These are phyloP conservation scores for Sphaerulina vaccinii DNA, from an alignment of 2,329 filamentous ascomycete species.

Conservation along the genomic window DNA sequence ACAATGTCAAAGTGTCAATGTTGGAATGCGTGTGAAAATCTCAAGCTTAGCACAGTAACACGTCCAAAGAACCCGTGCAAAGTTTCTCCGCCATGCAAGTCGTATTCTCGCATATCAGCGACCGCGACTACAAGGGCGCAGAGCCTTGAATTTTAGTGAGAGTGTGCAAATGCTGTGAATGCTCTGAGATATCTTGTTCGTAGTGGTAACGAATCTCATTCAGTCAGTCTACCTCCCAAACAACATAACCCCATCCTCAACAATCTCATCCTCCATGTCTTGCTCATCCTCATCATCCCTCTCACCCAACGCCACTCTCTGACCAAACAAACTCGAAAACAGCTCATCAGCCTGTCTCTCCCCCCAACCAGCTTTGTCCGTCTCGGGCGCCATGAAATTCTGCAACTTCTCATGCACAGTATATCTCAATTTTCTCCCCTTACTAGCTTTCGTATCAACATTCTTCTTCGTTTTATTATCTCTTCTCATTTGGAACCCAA, in stretches of 20 bases:
- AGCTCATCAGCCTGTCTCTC: constrained; percentile 70
- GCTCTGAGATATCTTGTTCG: no score
- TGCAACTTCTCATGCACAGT: constrained; percentile 95
- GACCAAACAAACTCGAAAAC: constrained; percentile 52
- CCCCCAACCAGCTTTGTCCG: constrained; percentile 71
- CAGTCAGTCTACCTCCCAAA: constrained; percentile 34
- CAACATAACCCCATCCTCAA: constrained; percentile 35
- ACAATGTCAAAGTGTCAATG: no score
- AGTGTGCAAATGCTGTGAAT: no score
- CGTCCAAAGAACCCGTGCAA: no score
- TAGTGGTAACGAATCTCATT: no score
- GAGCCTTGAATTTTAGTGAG: no score
- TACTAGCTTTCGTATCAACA: constrained; percentile 91
- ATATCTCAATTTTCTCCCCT: constrained; percentile 90
- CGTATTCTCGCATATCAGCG: no score
- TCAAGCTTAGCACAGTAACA: no score
- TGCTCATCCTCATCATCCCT: constrained; percentile 37
- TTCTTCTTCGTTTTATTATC: constrained; percentile 81
- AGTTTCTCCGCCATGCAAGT: no score
- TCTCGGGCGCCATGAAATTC: constrained; percentile 95
- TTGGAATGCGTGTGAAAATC: no score
- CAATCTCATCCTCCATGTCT: constrained; percentile 32
- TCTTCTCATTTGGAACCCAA: constrained; percentile 53
- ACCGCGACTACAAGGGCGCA: no score
- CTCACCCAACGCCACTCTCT: constrained; percentile 46